Base-by-base conservation (phyloP, 2,329 filamentous ascomycete genomes). In the Didymosphaeria variabile region DNA sequence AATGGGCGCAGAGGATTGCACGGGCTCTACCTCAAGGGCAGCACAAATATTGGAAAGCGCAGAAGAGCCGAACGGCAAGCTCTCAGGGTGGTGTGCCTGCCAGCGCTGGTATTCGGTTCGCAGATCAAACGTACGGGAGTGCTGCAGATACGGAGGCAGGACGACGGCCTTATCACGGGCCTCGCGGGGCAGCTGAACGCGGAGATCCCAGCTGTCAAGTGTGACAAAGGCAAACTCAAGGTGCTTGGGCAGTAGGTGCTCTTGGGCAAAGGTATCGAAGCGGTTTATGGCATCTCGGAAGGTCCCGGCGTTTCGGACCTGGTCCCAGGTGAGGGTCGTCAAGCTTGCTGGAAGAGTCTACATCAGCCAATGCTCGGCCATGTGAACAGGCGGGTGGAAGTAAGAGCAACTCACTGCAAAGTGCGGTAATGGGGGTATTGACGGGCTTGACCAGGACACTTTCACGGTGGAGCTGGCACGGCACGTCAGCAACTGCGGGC, bases 211-310 rank as follows among this genome's bases (percentile, higher is more conserved):
- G 49, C 94, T 94, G 80, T 98, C 96, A 73, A 99, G 89, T 45
- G 95, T 99, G 63, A 99, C 95, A 79, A 99, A 99, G 67, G 96
- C 94, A 78, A 99, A 99, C 74, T 97, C 94, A 77, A 95, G 88
- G 78, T 97, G 95, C 80, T 97, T 94, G 68, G 89, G 90, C 57
- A 92, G 88, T 71, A 99, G 84, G 78, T 97, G 92, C 81, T 99
- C 94, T 72, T 91, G 90, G 75, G 93, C 93, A 79, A 97, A 99
- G 66, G 90, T 86, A 81, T 97, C 94, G 82, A 99, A 97, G 72
- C 93, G 92, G 81, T 91, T 92, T 83, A 99, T 91, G 70, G 95
- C 95, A 82, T 98, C 95, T 73, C 94, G 90, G 88, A 98, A 99
- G 70, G 93, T 94, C 70, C 95, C 95, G 78, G 95, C 94, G 80